Evolutionary conservation across 1,284 basidiomycete species (phyloP).

Genomic region (Tilletiaria anomala): DNA sequence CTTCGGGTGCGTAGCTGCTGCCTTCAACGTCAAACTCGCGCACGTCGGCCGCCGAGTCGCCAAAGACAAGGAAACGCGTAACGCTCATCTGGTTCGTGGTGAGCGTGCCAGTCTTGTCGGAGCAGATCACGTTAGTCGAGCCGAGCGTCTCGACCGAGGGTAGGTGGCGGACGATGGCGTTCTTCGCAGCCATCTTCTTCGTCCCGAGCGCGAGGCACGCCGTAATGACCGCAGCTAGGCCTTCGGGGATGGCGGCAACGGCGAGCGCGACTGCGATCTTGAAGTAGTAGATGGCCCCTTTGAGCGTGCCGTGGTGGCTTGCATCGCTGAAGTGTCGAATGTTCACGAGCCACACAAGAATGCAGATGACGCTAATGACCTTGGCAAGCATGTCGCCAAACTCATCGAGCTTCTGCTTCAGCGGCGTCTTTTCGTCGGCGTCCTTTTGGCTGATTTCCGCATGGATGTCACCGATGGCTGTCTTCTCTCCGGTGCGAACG

Average conservation of each 20-base stretch:
- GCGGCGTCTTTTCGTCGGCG: constrained; percentile 30
- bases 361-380: constrained; percentile 37
- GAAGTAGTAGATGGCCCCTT: constrained; percentile 38
- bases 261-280: constrained; percentile 39
- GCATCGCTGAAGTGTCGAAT: constrained; percentile 37
- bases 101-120: constrained; percentile 39
- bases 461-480: constrained; percentile 37
- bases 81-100: constrained; percentile 40
- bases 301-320: constrained; percentile 33
- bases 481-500: constrained; percentile 25
- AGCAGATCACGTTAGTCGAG: constrained; percentile 38
- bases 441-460: constrained; percentile 28
- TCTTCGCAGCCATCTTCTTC: constrained; percentile 38
- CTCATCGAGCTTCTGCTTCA: constrained; percentile 38
- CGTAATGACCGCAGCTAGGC: constrained; percentile 37
- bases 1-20: constrained; percentile 26
- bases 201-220: constrained; percentile 37
- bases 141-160: constrained; percentile 38
- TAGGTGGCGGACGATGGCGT: constrained; percentile 37
- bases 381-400: constrained; percentile 37
- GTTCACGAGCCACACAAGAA: constrained; percentile 38
- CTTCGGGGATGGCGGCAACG: constrained; percentile 38
- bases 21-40: constrained; percentile 29
- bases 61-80: constrained; percentile 19
- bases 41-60: background rate